Evolutionary conservation across 768 basidiomycete genomes (phyloP).

Genomic region (Lyophyllum semitale): DNA sequence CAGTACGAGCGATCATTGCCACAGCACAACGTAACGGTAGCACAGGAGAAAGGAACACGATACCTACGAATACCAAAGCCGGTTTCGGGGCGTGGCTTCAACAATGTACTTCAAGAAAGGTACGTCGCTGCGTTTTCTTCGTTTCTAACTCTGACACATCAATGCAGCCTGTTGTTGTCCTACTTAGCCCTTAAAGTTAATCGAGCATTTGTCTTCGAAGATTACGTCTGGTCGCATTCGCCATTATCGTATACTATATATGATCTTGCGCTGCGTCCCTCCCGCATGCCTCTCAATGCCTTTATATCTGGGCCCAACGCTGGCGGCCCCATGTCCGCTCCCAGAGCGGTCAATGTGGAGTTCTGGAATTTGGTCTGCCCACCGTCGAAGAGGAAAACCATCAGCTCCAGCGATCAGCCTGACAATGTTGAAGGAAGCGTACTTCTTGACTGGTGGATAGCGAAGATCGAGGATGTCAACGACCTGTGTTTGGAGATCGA

Average conservation of each 20-base stretch:
- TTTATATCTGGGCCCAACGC: slow-evolving; percentile 57
- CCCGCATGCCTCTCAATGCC: slow-evolving; percentile 55
- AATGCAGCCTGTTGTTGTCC: slow-evolving; percentile 45
- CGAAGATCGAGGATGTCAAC: slow-evolving; percentile 31
- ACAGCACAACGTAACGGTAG: slow-evolving; percentile 17
- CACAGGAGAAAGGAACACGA: slow-evolving; percentile 11
- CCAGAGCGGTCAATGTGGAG: slow-evolving; percentile 44
- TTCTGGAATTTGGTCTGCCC: slow-evolving; percentile 53
- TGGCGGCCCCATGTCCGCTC: slow-evolving; percentile 39
- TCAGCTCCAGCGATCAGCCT: slow-evolving; percentile 35
- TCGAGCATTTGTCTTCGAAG: slow-evolving; percentile 60
- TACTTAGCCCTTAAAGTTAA: slow-evolving; percentile 53
- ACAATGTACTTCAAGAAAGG: slow-evolving; percentile 64
- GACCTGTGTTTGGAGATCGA: slow-evolving; percentile 46
- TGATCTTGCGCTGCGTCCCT: slow-evolving; percentile 49
- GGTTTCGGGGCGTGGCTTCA: slow-evolving; percentile 59
- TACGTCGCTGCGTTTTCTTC: slow-evolving; percentile 17
- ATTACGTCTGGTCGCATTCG: slow-evolving; percentile 58
- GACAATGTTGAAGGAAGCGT: slow-evolving; percentile 37
- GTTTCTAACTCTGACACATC: background rate
- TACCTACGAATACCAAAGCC: slow-evolving; percentile 54
- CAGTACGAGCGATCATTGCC: slow-evolving; percentile 15
- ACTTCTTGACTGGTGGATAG: slow-evolving; percentile 52
- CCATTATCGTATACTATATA: slow-evolving; percentile 55
- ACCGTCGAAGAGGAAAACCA: slow-evolving; percentile 25